These are phyloP conservation scores for Sambucus nigra DNA, from an alignment of 129 eudicot species.

Conservation along the genomic window DNA sequence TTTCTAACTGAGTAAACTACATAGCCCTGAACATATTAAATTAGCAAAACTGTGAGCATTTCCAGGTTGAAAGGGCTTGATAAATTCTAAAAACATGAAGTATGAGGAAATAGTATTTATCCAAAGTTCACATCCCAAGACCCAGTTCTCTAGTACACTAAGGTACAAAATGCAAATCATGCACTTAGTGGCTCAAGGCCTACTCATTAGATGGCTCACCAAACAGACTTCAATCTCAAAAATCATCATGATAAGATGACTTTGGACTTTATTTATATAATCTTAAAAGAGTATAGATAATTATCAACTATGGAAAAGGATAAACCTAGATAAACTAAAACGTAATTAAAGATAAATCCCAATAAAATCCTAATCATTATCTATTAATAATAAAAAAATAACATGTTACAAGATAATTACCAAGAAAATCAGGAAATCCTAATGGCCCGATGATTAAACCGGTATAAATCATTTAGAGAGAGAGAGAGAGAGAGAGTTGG, in stretches of 20 bases:
- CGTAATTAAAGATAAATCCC: no score
- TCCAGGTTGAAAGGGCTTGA: background rate
- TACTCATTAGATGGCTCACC: background rate
- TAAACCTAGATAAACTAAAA: no score
- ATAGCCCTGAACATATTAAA: conserved; percentile 54
- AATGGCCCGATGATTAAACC: no score
- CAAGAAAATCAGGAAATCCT: no score
- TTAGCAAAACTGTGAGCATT: background rate
- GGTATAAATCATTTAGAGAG: no score
- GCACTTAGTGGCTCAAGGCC: background rate
- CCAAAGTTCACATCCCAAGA: conserved; percentile 1
- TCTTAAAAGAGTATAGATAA: no score
- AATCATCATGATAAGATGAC: background rate
- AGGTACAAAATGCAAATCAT: background rate
- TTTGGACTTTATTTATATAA: no score
- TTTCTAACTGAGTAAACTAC: conserved; percentile 84
- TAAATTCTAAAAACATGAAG: background rate
- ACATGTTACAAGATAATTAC: no score
- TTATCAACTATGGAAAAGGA: no score
- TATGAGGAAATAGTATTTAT: background rate
- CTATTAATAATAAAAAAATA: no score
- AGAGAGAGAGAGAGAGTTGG: no score
- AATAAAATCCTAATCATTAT: no score
- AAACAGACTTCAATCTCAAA: background rate
- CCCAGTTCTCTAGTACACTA: background rate